A percentile compares a stretch with the other conserved stretches of the same genome.
Conservation (phyloP, 257 asterid genomes). For the Rhazya stricta region DNA sequence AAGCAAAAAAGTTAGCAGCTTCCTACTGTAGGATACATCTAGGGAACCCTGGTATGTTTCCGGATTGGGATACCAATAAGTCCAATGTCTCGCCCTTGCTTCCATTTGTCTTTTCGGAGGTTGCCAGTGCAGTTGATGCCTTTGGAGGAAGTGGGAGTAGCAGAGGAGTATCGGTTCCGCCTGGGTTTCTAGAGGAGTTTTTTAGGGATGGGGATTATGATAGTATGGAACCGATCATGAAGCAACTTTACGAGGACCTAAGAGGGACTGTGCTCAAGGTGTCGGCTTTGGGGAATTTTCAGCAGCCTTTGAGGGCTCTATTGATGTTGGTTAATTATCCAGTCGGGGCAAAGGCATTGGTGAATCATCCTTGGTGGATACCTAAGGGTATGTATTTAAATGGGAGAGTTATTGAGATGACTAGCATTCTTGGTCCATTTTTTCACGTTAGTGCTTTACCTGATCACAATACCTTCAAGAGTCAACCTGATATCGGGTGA, state of each 20-base stretch:
- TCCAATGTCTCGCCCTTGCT: conserved; percentile 57
- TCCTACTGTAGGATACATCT: conserved; percentile 80
- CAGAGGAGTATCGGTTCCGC: conserved; percentile 44
- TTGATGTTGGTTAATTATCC: conserved; percentile 63
- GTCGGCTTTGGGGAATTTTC: conserved; percentile 87
- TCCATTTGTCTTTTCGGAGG: conserved; percentile 65
- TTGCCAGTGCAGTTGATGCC: conserved; percentile 36
- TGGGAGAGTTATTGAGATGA: conserved; percentile 95
- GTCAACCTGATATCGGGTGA: conserved; percentile 95
- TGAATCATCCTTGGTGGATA: conserved; percentile 95
- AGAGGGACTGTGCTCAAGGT: conserved; percentile 84
- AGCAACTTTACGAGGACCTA: conserved; percentile 84
- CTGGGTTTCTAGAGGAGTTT: conserved; percentile 78
- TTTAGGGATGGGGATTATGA: conserved; percentile 80
- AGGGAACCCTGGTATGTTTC: conserved; percentile 82
- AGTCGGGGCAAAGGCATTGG: conserved; percentile 76
- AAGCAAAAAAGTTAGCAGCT: conserved; percentile 63
- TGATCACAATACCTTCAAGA: conserved; percentile 75
- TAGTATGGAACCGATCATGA: conserved; percentile 68
- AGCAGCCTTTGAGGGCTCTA: conserved; percentile 82
- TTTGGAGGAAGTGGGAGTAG: conserved; percentile 51
- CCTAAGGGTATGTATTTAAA: conserved; percentile 69
- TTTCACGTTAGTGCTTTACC: conserved; percentile 96
- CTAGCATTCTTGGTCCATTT: conserved; percentile 90
- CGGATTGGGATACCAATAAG: conserved; percentile 37